Evolutionary conservation across 2,329 filamentous ascomycete species (phyloP).

Genomic region (Diaporthe aspalathi): DNA sequence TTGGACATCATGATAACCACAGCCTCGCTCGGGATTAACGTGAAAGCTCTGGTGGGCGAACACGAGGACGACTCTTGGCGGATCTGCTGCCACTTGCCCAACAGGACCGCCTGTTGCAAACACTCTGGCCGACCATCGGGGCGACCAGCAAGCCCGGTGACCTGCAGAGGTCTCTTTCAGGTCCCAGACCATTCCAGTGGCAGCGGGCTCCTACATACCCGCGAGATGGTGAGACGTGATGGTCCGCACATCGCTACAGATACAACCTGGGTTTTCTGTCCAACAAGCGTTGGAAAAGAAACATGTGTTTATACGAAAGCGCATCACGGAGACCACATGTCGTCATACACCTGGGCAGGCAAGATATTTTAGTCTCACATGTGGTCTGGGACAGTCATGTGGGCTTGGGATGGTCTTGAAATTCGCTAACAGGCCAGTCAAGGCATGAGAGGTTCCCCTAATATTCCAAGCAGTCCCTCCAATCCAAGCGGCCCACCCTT

Average conservation of each 20-base stretch:
- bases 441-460: neutral
- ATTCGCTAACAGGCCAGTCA: slow-evolving; percentile 13
- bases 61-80: no score
- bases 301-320: no score
- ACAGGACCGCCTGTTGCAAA: no score
- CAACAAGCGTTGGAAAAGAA: neutral
- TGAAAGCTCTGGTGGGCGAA: no score
- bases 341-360: no score
- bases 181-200: no score
- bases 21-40: neutral
- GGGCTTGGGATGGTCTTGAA: neutral
- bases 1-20: slow-evolving; percentile 27
- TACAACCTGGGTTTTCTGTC: no score
- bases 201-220: no score
- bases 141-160: neutral
- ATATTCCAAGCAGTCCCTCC: neutral
- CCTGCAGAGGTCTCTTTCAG: no score
- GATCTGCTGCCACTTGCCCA: neutral
- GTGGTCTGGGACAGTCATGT: no score
- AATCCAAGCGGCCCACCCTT: neutral
- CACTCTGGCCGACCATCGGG: neutral
- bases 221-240: no score
- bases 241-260: no score
- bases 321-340: neutral
- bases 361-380: neutral